A percentile compares a stretch with the other conserved stretches of the same genome.
Conservation (phyloP, 2,329 filamentous ascomycete genomes). For the Colletotrichum karsti region DNA sequence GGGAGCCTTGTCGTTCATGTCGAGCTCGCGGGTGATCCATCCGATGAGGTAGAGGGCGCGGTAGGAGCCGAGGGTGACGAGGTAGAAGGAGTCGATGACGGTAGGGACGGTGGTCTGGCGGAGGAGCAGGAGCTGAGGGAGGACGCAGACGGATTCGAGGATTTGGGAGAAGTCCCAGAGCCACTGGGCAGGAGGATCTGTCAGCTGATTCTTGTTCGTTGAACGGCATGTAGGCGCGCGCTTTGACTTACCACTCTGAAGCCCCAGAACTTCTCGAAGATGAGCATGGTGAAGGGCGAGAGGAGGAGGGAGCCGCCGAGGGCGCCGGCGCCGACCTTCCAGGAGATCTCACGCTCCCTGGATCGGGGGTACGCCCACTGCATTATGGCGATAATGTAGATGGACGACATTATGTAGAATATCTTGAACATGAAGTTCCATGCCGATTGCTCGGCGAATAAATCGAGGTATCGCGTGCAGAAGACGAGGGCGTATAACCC, state of each 20-base stretch:
- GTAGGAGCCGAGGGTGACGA: constrained; percentile 87
- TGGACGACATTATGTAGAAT: constrained; percentile 84
- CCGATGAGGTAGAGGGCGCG: constrained; percentile 90
- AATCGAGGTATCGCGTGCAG: constrained; percentile 84
- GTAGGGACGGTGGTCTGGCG: constrained; percentile 96
- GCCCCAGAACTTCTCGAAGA: constrained; percentile 65
- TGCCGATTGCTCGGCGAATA: constrained; percentile 65
- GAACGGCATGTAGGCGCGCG: background rate
- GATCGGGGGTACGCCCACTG: constrained; percentile 85
- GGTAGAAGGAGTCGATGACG: constrained; percentile 96
- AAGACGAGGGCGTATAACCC: constrained; percentile 89
- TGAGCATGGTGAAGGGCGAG: constrained; percentile 77
- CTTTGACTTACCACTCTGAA: constrained; percentile 57
- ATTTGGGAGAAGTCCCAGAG: constrained; percentile 91
- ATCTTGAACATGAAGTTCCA: constrained; percentile 90
- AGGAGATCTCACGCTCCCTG: constrained; percentile 90
- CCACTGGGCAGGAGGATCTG: constrained; percentile 60
- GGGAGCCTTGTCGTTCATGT: constrained; percentile 65
- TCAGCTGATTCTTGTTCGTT: background rate
- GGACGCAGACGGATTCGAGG: constrained; percentile 88
- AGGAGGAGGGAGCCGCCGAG: constrained; percentile 71
- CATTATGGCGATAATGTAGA: constrained; percentile 91
- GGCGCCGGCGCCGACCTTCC: constrained; percentile 83
- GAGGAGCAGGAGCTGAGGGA: constrained; percentile 90
- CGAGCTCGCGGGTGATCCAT: constrained; percentile 79